Percentiles rank a stretch among this genome's conserved stretches.
These are phyloP conservation scores for Acanthochlamys bracteata DNA, from an alignment of 106 monocot genomes.

Conservation along the genomic window DNA sequence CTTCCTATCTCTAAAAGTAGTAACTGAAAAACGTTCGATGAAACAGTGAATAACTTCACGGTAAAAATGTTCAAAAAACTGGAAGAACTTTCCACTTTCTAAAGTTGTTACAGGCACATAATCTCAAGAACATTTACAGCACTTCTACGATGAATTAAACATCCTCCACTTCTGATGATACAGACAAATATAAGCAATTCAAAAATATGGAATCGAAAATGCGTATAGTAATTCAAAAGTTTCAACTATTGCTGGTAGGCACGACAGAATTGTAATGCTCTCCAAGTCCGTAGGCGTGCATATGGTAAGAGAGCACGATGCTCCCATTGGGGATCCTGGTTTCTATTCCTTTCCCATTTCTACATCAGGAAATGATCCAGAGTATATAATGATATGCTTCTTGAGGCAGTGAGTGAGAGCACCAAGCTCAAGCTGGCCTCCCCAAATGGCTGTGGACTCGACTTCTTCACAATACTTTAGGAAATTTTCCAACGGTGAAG, in stretches of 20 bases:
- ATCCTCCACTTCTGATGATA: too few relatives aligned
- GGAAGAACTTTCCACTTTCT: too few relatives aligned
- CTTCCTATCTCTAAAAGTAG: too few relatives aligned
- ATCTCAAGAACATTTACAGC: too few relatives aligned
- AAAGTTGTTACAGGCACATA: too few relatives aligned
- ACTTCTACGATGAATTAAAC: too few relatives aligned
- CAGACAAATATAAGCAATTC: too few relatives aligned
- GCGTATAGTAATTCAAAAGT: too few relatives aligned
- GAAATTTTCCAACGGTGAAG: slow-evolving; percentile 25
- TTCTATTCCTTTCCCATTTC: slow-evolving; percentile 80
- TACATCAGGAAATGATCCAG: slow-evolving; percentile 65
- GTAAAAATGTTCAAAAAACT: too few relatives aligned
- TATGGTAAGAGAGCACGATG: slow-evolving; percentile 61
- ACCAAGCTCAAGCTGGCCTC: slow-evolving; percentile 70
- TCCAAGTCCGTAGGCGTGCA: slow-evolving; percentile 74
- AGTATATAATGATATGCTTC: slow-evolving; percentile 58
- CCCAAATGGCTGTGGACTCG: slow-evolving; percentile 56
- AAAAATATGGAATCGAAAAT: not conserved
- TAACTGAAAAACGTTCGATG: too few relatives aligned
- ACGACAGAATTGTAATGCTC: slow-evolving; percentile 80
- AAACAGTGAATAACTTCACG: too few relatives aligned
- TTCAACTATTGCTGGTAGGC: slow-evolving; percentile 9
- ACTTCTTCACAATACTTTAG: slow-evolving; percentile 56
- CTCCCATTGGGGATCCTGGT: slow-evolving; percentile 16
- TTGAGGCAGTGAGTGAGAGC: slow-evolving; percentile 56